phyloP scores from a whole-genome alignment of 2,329 filamentous ascomycete genomes.

The Paecilomyces formosus region DNA sequence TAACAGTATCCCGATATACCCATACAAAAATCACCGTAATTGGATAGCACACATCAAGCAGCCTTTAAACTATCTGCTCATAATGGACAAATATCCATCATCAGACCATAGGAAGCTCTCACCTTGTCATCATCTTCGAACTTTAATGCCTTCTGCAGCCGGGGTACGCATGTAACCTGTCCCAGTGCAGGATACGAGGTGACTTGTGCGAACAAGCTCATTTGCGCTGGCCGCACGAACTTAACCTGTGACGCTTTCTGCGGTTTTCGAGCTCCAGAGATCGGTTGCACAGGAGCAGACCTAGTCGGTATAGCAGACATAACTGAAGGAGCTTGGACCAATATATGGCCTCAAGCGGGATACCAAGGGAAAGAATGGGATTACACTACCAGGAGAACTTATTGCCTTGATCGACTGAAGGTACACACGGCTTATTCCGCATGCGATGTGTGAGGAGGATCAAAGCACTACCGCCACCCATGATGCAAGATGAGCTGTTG shows the following conservation, averaged over 20 bases:
- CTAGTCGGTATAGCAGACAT: not conserved
- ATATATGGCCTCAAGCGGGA: not conserved
- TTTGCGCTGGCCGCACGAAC: conserved; percentile 32
- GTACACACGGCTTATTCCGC: not conserved
- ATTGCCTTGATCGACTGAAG: not conserved
- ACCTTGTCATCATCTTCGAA: conserved; percentile 18
- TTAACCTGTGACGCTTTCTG: conserved; percentile 20
- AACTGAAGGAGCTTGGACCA: not conserved
- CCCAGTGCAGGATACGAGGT: conserved; percentile 65
- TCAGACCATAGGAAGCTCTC: conserved; percentile 4
- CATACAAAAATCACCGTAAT: not conserved
- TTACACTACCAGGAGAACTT: not conserved
- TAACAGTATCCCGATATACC: no score
- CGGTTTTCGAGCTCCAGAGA: not conserved
- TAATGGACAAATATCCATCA: not conserved
- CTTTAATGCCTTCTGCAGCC: conserved; percentile 21
- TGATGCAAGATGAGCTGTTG: not conserved
- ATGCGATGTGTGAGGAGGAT: not conserved
- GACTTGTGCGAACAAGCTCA: conserved; percentile 47
- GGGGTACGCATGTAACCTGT: conserved; percentile 58
- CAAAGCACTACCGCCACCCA: not conserved
- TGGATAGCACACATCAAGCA: not conserved
- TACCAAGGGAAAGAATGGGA: not conserved
- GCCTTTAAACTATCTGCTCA: no score
- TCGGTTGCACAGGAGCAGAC: not conserved